Evolutionary conservation across 192 early-diverging fungal species (phyloP), one percentile per base, ranked within the genome.

Genomic region (Pilaira anomala): DNA sequence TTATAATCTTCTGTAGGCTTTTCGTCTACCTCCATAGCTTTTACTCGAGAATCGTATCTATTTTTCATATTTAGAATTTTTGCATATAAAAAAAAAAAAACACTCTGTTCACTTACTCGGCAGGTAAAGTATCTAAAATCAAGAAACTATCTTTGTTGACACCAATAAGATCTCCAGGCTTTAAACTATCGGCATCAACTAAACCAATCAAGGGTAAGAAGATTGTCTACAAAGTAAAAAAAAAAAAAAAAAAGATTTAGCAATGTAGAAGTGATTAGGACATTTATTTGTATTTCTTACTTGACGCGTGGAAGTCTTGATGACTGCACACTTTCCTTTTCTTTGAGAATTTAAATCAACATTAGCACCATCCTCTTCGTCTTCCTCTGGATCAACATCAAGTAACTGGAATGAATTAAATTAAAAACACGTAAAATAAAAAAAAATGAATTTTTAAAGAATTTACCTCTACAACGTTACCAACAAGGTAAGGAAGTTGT

Each of bases 1-100:
- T 85, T 94, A 69, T 96, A 97, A 60, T 93, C 91, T 79, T 98
- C 97, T 16, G 93, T 95, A 14, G 97, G 97, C 78, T 97, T 97
- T 74, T 98, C 97, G 61, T 98, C 97, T 5, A 98, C 97, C 76
- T 98, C 97, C 97, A 98, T 98, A 13, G 95, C 97, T 76, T 97
- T 97, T 41, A 97, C 97, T 46, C 97, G 86, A 28, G 94, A 93
- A 76, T 98, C 97, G 66, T 96, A 98, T 71, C 88, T 88, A 66
- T 16, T 29, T 4, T 29, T 22, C 13, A 14, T 16, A 13, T 2
- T 18, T 36, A 9, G 33, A 36, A 5, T 36, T 9, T 5, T 6
- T 36, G 33, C 30, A n/a, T 36, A 36, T 36, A 3, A 36, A 45
- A 8, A 18, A 45, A 13, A 18, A 45, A 45, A 5, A 13, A 67